Evolutionary conservation across 352 stramenopile species (phyloP).

Genomic region (Phytophthora ramorum): DNA sequence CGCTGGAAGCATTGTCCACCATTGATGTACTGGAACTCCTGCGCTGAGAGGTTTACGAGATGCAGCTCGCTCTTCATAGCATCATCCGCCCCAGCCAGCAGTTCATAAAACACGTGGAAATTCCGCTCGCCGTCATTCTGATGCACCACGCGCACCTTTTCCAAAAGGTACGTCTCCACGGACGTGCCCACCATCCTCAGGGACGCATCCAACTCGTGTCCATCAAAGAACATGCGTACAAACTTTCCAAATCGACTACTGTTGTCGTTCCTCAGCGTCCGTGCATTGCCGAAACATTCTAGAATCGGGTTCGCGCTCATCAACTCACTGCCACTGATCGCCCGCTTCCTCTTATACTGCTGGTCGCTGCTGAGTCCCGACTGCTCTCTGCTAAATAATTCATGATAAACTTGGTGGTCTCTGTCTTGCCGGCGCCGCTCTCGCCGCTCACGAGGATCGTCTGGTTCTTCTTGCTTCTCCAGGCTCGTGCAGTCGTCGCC

Average conservation of each 20-base stretch:
- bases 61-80: constrained; percentile 51
- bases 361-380: constrained; percentile 8
- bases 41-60: constrained; percentile 41
- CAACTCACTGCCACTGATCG: constrained; percentile 64
- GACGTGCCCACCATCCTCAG: constrained; percentile 74
- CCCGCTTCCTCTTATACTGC: constrained; percentile 20
- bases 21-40: constrained; percentile 76
- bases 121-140: constrained; percentile 79
- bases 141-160: constrained; percentile 92
- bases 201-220: constrained; percentile 34
- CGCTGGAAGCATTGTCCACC: constrained; percentile 70
- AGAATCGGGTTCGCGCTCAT: constrained; percentile 88
- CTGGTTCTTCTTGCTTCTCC: constrained; percentile 84
- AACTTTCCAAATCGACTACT: constrained; percentile 90
- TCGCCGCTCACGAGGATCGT: constrained; percentile 97
- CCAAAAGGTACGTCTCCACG: constrained; percentile 92
- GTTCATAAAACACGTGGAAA: constrained; percentile 87
- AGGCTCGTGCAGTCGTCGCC: constrained; percentile 41
- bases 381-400: constrained; percentile 59
- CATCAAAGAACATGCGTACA: constrained; percentile 87
- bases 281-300: constrained; percentile 87
- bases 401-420: constrained; percentile 95
- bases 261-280: constrained; percentile 84
- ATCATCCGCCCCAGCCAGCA: constrained; percentile 63
- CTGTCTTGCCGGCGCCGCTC: constrained; percentile 95